Conservation (phyloP, 2,329 filamentous ascomycete genomes). For the Colletotrichum plurivorum region DNA sequence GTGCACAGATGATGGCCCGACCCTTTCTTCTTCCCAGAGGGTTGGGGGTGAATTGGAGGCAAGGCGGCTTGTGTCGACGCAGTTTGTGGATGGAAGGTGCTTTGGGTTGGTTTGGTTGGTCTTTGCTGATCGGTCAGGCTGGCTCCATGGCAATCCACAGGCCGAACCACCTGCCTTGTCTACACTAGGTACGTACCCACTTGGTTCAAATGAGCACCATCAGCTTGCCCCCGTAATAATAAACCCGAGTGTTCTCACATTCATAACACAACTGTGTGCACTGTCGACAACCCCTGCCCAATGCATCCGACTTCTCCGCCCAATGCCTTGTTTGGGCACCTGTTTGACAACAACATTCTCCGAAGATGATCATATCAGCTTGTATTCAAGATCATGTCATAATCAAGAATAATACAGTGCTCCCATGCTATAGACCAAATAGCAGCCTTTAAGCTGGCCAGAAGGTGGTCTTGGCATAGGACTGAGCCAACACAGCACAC, state of each 20-base stretch:
- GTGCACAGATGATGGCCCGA: slow-evolving; percentile 30
- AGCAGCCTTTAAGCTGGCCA: not conserved
- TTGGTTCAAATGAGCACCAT: slow-evolving; percentile 13
- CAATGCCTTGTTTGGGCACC: not conserved
- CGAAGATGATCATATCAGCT: too few species aligned
- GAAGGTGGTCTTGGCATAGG: too few species aligned
- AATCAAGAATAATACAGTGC: too few species aligned
- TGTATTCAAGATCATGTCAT: too few species aligned
- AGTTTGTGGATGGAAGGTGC: slow-evolving; percentile 10
- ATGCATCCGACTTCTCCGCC: slow-evolving; percentile 25
- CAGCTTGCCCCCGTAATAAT: slow-evolving; percentile 28
- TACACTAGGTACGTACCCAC: slow-evolving; percentile 22
- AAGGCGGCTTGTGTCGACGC: slow-evolving; percentile 14
- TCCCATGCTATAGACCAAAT: not conserved
- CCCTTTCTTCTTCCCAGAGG: slow-evolving; percentile 19
- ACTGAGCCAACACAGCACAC: not conserved
- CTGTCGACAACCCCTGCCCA: too few species aligned
- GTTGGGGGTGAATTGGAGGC: slow-evolving; percentile 5
- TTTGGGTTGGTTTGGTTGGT: slow-evolving; percentile 23
- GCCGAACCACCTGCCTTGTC: slow-evolving; percentile 22
- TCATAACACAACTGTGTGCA: not conserved
- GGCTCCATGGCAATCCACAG: slow-evolving; percentile 28
- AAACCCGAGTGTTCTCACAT: not conserved
- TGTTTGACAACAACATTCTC: too few species aligned
- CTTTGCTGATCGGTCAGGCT: slow-evolving; percentile 25